Evolutionary conservation across 148 eudicot genomes (phyloP), one percentile per base, ranked within the genome.

Genomic region (Agrostemma githago): DNA sequence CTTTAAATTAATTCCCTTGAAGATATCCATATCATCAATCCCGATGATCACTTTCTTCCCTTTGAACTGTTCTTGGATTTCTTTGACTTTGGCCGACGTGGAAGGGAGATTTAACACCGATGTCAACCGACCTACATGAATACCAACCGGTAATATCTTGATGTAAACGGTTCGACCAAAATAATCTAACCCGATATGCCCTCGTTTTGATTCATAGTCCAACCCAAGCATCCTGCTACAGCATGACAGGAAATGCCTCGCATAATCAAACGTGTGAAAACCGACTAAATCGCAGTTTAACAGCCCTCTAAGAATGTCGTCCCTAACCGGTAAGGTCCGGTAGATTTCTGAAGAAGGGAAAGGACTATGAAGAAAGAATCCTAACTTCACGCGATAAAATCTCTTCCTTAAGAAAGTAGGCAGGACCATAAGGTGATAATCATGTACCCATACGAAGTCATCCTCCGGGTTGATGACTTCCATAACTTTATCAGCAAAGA

Each of bases 151-250:
- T 34, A 87, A 71, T 51, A 89, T 89, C 76, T 89, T 89, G 15
- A 89, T 82, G 75, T 84, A 89, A 37, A 90, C 92, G 16, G 88
- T 88, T 3, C 96, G 89, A 5, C 96, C 96, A 84, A 84, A 90
- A 73, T 90, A 90, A 72, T 90, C 96, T 63, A 90, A 79, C 44
- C 92, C 96, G 70, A 88, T 86, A 62, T 90, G 87, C 38, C 96
- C 96, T 74, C 96, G 79, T 79, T 86, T 90, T 5, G 96, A 90
- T 82, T 87, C 92, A 71, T 90, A 90, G 78, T 88, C 87, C 78
- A 90, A 77, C 43, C 96, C 92, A n/a, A 89, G 83, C 91, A 89
- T 84, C 79, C 94, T 84, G 79, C 91, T 89, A 76, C 94, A 89
- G 69, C 93, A 89, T 51, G 93, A 89, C 66, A 87, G 82, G 64